These are phyloP conservation scores for Pochonia chlamydosporia DNA, from an alignment of 2,329 filamentous ascomycete genomes.

Conservation along the genomic window DNA sequence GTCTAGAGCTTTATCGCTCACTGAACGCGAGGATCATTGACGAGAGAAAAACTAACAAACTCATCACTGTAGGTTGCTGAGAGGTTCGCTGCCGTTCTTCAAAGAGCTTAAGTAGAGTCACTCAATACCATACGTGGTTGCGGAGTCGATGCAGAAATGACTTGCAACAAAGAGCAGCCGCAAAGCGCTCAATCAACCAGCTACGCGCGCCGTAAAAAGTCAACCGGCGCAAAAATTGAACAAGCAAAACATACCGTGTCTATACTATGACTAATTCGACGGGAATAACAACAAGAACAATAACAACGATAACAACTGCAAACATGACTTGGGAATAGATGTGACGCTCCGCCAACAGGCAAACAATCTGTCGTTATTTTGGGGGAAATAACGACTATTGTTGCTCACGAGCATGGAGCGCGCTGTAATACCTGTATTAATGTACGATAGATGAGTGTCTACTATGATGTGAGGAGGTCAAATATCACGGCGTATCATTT, in stretches of 20 bases:
- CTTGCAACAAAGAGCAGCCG: not conserved
- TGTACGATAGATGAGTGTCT: slow-evolving; percentile 27
- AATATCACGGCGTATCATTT: slow-evolving; percentile 15
- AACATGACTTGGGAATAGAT: slow-evolving; percentile 12
- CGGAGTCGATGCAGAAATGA: not conserved
- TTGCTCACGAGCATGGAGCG: slow-evolving; percentile 9
- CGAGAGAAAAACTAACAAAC: slow-evolving; percentile 8
- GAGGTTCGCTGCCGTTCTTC: slow-evolving; percentile 28
- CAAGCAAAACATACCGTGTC: not conserved
- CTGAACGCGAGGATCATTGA: not conserved
- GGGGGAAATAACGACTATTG: slow-evolving; percentile 17
- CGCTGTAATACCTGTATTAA: slow-evolving; percentile 30
- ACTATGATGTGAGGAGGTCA: slow-evolving; percentile 16
- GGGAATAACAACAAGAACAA: not conserved
- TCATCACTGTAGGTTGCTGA: slow-evolving; percentile 26
- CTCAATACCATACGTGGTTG: not conserved
- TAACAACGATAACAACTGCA: not conserved
- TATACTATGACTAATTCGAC: not conserved
- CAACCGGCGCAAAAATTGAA: not conserved
- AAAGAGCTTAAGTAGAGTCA: slow-evolving; percentile 20
- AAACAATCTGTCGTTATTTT: slow-evolving; percentile 14
- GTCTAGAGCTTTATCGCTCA: slow-evolving; percentile 13
- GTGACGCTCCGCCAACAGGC: slow-evolving; percentile 4
- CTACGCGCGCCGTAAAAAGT: not conserved
- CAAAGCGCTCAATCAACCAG: not conserved